phyloP scores from a whole-genome alignment of 129 eudicot genomes.

The Flaveria ramosissima region DNA sequence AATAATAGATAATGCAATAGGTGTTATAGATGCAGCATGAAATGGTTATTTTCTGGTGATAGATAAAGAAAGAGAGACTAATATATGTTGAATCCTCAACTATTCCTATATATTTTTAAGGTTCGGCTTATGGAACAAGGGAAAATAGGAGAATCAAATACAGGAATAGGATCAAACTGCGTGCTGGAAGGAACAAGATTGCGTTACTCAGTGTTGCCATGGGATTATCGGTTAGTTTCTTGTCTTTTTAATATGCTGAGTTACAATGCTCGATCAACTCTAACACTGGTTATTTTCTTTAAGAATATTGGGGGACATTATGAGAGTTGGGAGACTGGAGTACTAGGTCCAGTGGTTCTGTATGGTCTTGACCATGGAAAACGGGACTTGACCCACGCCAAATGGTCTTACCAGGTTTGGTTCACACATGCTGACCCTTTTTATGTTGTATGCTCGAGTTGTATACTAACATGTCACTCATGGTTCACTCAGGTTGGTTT shows the following conservation, averaged over 20 bases:
- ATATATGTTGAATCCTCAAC: not conserved
- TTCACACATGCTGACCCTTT: not conserved
- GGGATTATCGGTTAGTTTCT: constrained; percentile 80
- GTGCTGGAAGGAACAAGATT: constrained; percentile 68
- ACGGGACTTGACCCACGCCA: constrained; percentile 68
- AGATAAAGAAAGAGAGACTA: not conserved
- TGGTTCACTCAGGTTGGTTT: constrained; percentile 67
- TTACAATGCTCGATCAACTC: constrained; percentile 14
- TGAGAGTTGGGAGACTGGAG: constrained; percentile 84
- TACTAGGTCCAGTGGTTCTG: constrained; percentile 82
- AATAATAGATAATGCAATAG: not conserved
- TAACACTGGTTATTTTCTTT: not conserved
- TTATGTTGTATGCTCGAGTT: constrained; percentile 16
- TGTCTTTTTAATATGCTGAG: not conserved
- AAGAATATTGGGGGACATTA: constrained; percentile 91
- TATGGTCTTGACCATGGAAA: constrained; percentile 80
- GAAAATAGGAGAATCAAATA: constrained; percentile 62
- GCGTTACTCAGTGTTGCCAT: constrained; percentile 93
- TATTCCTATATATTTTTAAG: constrained; percentile 31
- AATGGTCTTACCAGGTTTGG: constrained; percentile 88
- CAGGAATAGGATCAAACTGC: constrained; percentile 54
- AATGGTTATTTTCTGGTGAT: not conserved
- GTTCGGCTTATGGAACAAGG: constrained; percentile 81
- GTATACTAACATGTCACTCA: constrained; percentile 26
- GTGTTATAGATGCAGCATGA: not conserved